Evolutionary conservation across 1,284 basidiomycete species (phyloP).

Genomic region (Ceratorhiza oryzae-sativae): DNA sequence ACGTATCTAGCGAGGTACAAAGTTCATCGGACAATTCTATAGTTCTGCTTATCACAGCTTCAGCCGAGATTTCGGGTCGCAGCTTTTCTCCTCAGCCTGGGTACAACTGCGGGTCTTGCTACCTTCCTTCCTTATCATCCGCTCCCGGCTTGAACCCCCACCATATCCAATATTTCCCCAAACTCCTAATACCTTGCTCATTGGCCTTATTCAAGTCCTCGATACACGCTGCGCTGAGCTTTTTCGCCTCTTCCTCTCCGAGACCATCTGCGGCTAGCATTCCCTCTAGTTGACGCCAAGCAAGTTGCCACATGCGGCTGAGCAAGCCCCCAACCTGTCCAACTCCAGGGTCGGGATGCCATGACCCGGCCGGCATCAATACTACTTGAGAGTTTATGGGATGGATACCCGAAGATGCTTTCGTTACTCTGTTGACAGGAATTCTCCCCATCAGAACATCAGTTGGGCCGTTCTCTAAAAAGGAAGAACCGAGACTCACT

Average conservation of each 20-base stretch:
- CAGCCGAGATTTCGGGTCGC: no score
- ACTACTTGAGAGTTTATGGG: slow-evolving; percentile 7
- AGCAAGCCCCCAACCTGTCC: slow-evolving; percentile 4
- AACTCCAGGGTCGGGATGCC: slow-evolving; percentile 32
- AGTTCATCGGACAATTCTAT: no score
- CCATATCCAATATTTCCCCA: background rate
- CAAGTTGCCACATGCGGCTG: background rate
- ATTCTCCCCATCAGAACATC: slow-evolving; percentile 5
- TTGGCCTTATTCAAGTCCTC: background rate
- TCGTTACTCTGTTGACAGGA: background rate
- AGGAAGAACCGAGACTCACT: background rate
- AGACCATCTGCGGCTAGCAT: background rate
- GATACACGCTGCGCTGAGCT: background rate
- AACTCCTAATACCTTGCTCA: background rate
- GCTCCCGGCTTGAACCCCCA: background rate
- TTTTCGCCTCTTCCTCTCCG: slow-evolving; percentile 3
- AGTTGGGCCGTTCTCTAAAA: background rate
- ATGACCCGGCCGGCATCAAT: slow-evolving; percentile 14
- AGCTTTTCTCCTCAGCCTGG: no score
- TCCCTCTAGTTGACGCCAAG: slow-evolving; percentile 27
- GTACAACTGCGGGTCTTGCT: no score
- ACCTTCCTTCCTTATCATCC: background rate
- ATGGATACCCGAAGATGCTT: background rate
- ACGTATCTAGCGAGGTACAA: no score
- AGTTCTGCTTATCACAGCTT: no score